These are phyloP conservation scores for Rubia peregrina DNA, from an alignment of 305 asterid genomes.

Conservation along the genomic window DNA sequence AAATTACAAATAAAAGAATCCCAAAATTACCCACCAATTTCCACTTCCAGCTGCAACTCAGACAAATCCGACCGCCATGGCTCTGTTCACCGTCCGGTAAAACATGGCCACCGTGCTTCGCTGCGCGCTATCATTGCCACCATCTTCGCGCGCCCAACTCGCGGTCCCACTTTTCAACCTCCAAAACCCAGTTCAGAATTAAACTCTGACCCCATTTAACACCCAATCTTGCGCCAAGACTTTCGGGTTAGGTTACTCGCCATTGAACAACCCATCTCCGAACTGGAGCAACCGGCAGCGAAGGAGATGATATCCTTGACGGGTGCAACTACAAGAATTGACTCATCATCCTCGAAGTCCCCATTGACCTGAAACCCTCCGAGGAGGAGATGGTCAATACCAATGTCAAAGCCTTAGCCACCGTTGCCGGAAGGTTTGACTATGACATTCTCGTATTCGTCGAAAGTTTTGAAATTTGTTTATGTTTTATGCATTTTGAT, in stretches of 20 bases:
- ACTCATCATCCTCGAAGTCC: conserved; percentile 83
- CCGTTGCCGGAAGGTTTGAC: conserved; percentile 66
- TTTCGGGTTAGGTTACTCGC: conserved; percentile 73
- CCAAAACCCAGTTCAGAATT: conserved; percentile 14
- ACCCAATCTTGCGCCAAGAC: conserved; percentile 43
- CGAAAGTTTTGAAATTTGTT: neutral
- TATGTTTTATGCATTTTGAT: neutral
- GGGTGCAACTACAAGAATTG: conserved; percentile 96
- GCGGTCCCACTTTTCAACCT: conserved; percentile 30
- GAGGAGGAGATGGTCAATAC: conserved; percentile 63
- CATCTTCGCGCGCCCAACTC: conserved; percentile 27
- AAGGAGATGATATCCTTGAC: conserved; percentile 79
- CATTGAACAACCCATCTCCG: conserved; percentile 85
- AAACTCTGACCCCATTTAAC: conserved; percentile 13
- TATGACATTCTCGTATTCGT: neutral
- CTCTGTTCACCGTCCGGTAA: conserved; percentile 53
- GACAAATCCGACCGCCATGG: conserved; percentile 29
- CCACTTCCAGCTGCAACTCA: neutral
- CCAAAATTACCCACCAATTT: neutral
- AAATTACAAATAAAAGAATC: neutral
- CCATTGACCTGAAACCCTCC: conserved; percentile 56
- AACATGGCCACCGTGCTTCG: conserved; percentile 36
- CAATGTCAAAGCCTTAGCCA: conserved; percentile 75
- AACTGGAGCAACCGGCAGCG: conserved; percentile 96
- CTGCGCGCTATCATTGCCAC: conserved; percentile 23